Evolutionary conservation across 2,329 filamentous ascomycete genomes (phyloP).

Genomic region (Escovopsis sp.): DNA sequence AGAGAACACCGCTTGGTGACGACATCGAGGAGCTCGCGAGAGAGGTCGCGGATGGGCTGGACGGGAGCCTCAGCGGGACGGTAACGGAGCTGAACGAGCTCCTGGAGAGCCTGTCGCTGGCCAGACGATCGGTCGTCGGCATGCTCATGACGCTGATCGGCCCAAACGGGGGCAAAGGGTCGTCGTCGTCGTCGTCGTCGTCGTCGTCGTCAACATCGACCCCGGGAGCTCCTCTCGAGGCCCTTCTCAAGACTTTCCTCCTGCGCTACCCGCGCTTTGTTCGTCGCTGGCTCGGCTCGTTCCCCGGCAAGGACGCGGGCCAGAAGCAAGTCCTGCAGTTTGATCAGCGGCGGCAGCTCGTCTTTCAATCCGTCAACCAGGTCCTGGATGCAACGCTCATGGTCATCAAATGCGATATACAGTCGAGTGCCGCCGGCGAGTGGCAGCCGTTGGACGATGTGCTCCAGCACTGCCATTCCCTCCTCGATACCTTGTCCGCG

Average conservation of each 20-base stretch:
- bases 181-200: conserved; percentile 3
- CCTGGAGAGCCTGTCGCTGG: conserved; percentile 38
- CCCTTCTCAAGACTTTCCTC: conserved; percentile 40
- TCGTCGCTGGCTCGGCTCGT: conserved; percentile 46
- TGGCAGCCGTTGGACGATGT: conserved; percentile 44
- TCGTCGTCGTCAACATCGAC: neutral
- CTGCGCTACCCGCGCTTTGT: conserved; percentile 45
- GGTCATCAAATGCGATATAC: conserved; percentile 37
- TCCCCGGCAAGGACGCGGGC: conserved; percentile 33
- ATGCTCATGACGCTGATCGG: conserved; percentile 24
- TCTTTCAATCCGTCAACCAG: conserved; percentile 37
- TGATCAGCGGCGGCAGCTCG: conserved; percentile 41
- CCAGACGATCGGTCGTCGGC: conserved; percentile 39
- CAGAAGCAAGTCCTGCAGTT: conserved; percentile 46
- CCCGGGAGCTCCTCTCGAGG: conserved; percentile 10
- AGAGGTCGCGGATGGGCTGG: conserved; percentile 38
- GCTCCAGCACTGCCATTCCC: conserved; percentile 38
- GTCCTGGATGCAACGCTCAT: conserved; percentile 47
- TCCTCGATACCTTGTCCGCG: conserved; percentile 36
- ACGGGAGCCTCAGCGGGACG: conserved; percentile 45
- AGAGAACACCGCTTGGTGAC: conserved; percentile 22
- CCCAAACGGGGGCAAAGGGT: conserved; percentile 5
- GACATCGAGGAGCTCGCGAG: conserved; percentile 28
- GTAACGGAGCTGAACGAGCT: conserved; percentile 46
- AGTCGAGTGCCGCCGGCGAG: conserved; percentile 24